A percentile compares a stretch with the other conserved stretches of the same genome.
Conservation (phyloP, 2,329 filamentous ascomycete species). For the Colletotrichum noveboracense region DNA sequence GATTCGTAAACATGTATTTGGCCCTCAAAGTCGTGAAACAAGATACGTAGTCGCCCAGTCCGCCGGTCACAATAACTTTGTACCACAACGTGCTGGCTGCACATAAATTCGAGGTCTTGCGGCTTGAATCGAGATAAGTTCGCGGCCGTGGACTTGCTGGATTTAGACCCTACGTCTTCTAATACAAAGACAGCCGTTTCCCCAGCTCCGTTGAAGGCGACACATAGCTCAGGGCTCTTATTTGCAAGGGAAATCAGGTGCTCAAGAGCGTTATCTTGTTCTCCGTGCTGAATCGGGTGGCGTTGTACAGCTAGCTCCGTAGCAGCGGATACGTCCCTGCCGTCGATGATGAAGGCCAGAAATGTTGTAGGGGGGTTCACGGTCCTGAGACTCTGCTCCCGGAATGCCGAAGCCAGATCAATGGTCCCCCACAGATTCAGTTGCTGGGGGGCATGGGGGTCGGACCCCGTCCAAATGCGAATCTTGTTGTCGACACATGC, state of each 20-base stretch:
- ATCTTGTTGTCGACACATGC: slow-evolving; percentile 82
- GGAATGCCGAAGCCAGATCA: slow-evolving; percentile 75
- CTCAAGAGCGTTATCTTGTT: slow-evolving; percentile 71
- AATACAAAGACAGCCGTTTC: slow-evolving; percentile 92
- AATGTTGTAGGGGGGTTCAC: neutral
- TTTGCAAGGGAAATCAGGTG: slow-evolving; percentile 88
- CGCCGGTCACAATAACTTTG: slow-evolving; percentile 73
- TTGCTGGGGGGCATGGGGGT: slow-evolving; percentile 72
- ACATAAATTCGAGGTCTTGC: slow-evolving; percentile 51
- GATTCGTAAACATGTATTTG: slow-evolving; percentile 82
- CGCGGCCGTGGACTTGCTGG: slow-evolving; percentile 69
- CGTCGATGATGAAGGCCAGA: slow-evolving; percentile 78
- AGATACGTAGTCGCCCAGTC: slow-evolving; percentile 70
- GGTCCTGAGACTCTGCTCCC: slow-evolving; percentile 36
- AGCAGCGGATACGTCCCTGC: slow-evolving; percentile 77
- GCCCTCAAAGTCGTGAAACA: slow-evolving; percentile 87
- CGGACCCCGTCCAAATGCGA: slow-evolving; percentile 82
- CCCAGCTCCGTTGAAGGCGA: slow-evolving; percentile 83
- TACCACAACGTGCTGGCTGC: slow-evolving; percentile 65
- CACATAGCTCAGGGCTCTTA: slow-evolving; percentile 83
- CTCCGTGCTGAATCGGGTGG: slow-evolving; percentile 25
- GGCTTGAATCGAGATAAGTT: slow-evolving; percentile 82
- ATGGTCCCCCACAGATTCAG: slow-evolving; percentile 83
- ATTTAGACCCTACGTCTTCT: slow-evolving; percentile 80
- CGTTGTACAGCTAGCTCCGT: slow-evolving; percentile 76